Base-by-base conservation (phyloP, 768 basidiomycete genomes). In the Tylopilus balloui region DNA sequence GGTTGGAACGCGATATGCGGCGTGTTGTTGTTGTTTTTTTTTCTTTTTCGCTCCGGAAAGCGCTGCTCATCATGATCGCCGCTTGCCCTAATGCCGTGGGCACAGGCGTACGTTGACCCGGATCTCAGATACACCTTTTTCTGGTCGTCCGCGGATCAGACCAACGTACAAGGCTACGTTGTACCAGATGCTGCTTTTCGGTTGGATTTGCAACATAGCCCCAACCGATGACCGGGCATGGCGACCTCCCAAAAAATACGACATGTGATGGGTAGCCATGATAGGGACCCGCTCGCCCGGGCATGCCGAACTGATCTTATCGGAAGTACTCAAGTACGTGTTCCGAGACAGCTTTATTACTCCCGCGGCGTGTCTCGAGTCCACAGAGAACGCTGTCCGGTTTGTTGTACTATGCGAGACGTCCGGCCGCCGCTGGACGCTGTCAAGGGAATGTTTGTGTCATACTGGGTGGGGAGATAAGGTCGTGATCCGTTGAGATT, bases 401-500 rank as follows among this genome's bases (percentile, higher is more conserved):
- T 23, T 28, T 43, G 47, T 31, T 32, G 40, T 42, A 47, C 40
- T 54, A 47, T 53, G 58, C 50, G 52, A 31, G 52, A 27, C 51
- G 52, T 61, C 52, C 45, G 59, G 47, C 42, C 39, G 55, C 56
- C 40, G 49, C 50, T 35, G 49, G n/a, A n/a, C 20, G 35, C 28
- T 48, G 58, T 52, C 62, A 13, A 36, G 51, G 53, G 21, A 58
- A 48, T 44, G 10, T n/a, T 23, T 3, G 23, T 25, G 50, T 46
- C 53, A 49, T 51, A 47, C 43, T 19, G 19, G 56, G 43, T 14
- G 40, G 63, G 62, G 62, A 63, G 62, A 65, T 63, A 63, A 63
- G 62, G 62, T 60, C 62, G 49, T 56, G 63, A 63, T 63, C 62
- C 62, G 62, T 54, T 44, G 23, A 62, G 63, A 65, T 65, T 54